Percentiles rank a stretch among this genome's conserved stretches.
phyloP scores from a whole-genome alignment of 176 grass and related monocot species.

The Carex cristatella region DNA sequence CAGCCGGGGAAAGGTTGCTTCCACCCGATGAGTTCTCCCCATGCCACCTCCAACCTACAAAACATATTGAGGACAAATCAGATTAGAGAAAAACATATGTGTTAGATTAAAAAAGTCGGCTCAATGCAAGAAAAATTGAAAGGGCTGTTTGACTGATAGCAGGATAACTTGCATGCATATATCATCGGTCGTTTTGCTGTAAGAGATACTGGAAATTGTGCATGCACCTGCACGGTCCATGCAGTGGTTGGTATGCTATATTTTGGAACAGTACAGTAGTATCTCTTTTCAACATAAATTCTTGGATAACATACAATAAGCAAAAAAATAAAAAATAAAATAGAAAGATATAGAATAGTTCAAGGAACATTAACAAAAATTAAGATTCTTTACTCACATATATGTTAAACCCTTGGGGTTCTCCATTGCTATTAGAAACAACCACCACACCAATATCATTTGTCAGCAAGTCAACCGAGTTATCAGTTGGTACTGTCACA shows the following conservation, averaged over 20 bases:
- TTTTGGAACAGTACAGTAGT: not conserved
- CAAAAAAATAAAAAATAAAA: not conserved
- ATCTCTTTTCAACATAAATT: not conserved
- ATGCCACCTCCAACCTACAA: constrained; percentile 97
- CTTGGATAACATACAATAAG: not conserved
- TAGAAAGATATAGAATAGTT: not conserved
- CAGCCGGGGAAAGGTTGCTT: constrained; percentile 81
- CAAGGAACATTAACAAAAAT: not conserved
- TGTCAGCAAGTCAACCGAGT: constrained; percentile 94
- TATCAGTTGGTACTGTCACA: constrained; percentile 71
- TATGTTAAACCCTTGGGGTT: constrained; percentile 88
- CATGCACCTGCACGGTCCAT: not conserved
- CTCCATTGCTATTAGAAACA: constrained; percentile 72
- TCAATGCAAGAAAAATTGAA: not conserved
- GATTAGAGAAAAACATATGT: not conserved
- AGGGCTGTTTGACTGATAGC: not conserved
- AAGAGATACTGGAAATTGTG: not conserved
- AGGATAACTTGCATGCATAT: not conserved
- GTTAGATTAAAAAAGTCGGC: not conserved
- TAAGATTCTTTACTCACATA: constrained; percentile 56
- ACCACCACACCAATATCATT: constrained; percentile 96
- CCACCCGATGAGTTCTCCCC: constrained; percentile 89
- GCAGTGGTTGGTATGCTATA: not conserved
- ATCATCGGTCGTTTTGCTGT: not conserved
- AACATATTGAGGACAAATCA: constrained; percentile 1